These are phyloP conservation scores for Auxenochlorella pyrenoidosa DNA, from an alignment of 139 green algal genomes.

Conservation along the genomic window DNA sequence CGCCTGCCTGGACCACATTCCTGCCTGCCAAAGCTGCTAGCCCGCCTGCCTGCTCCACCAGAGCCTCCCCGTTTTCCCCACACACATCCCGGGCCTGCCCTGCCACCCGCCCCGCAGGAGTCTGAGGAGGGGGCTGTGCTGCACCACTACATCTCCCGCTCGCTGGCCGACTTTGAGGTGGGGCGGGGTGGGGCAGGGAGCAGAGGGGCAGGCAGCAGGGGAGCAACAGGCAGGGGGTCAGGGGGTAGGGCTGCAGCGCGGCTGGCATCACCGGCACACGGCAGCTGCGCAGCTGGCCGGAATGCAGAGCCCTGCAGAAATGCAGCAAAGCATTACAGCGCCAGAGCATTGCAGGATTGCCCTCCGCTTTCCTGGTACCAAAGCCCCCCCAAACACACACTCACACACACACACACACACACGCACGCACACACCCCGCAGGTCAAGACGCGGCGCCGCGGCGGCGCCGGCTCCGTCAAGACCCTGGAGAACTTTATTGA, in stretches of 20 bases:
- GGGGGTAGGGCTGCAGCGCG: background rate
- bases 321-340: no score
- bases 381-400: no score
- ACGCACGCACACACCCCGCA: no score
- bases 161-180: conserved; percentile 22
- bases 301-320: no score
- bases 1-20: no score
- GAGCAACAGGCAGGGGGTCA: background rate
- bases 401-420: no score
- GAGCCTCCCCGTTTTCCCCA: background rate
- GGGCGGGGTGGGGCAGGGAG: background rate
- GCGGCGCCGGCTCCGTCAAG: conserved; percentile 9
- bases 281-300: background rate
- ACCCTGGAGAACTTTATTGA: background rate
- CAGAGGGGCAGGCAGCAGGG: background rate
- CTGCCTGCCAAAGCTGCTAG: background rate
- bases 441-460: conserved; percentile 12
- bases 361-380: no score
- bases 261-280: no score
- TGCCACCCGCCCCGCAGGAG: background rate
- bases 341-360: no score
- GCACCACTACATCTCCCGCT: conserved; percentile 35
- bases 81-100: background rate
- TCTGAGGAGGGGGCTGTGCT: background rate
- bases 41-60: background rate